Percentiles rank a stretch among this genome's conserved stretches.
phyloP scores from a whole-genome alignment of 2,329 filamentous ascomycete genomes.

The Monosporascus sp. region DNA sequence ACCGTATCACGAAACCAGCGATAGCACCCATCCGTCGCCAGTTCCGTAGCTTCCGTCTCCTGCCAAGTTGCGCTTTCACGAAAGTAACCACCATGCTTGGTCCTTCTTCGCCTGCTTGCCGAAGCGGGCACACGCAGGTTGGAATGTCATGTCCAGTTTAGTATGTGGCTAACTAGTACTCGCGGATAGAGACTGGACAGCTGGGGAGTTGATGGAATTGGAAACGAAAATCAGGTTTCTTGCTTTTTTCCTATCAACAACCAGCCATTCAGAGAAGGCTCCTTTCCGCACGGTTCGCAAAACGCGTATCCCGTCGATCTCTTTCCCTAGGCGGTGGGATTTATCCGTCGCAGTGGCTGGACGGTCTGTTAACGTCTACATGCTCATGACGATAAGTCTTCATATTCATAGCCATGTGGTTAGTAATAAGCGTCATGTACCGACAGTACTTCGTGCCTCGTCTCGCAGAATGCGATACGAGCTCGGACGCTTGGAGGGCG shows the following conservation, averaged over 20 bases:
- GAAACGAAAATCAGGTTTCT: background rate
- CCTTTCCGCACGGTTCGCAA: background rate
- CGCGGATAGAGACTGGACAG: too few relatives aligned
- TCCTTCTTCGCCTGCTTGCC: background rate
- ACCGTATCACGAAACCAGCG: too few relatives aligned
- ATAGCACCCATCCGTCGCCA: background rate
- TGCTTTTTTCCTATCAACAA: background rate
- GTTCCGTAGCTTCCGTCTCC: background rate
- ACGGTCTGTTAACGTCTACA: too few relatives aligned
- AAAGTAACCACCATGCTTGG: background rate
- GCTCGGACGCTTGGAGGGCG: too few relatives aligned
- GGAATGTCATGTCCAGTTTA: too few relatives aligned
- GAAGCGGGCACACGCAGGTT: background rate
- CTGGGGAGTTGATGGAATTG: too few relatives aligned
- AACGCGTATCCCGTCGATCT: background rate
- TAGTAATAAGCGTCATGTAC: background rate
- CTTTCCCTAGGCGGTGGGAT: background rate
- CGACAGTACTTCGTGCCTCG: too few relatives aligned
- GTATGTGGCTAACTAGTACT: too few relatives aligned
- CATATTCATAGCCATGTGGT: background rate
- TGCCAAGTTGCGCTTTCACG: background rate
- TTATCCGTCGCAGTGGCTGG: too few relatives aligned
- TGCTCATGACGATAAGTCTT: too few relatives aligned
- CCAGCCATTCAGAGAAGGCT: background rate
- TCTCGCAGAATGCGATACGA: too few relatives aligned